Evolutionary conservation across 805 yeast species (phyloP), one percentile per base, ranked within the genome.

Genomic region (Maudiozyma barnettii): DNA sequence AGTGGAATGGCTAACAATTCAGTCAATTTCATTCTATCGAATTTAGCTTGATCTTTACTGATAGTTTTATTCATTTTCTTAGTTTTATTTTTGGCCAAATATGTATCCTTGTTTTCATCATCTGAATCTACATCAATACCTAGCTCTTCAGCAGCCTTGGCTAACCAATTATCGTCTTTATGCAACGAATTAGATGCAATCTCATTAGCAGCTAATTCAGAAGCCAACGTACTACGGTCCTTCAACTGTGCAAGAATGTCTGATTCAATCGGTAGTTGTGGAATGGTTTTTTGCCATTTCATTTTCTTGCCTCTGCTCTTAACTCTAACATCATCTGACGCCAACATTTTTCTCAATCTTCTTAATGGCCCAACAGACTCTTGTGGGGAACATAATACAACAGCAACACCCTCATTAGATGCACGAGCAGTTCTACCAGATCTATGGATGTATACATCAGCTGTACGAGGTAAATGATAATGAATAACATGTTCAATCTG

Each of bases 361-460:
- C 79, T 75, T 51, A 90, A 71, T 0, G 98, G 90, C 0, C 96
- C 96, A 48, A 88, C 75, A 0, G 95, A 88, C 61, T 93, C 99
- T 50, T 85, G 89, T 14, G 97, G 96, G 4, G 95, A 85, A 59
- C 96, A 88, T 46, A 93, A 71, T 78, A 89, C 81, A 44, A 93
- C 82, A 2, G 96, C 84, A n/a, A 93, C 96, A 72, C 99, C 99
- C 61, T 86, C 91, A 33, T 65, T 65, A 0, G 91, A 93, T 1
- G 95, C 97, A 72, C 99, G 83, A 0, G 95, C 98, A n/a, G 99
- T 93, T 76, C 99, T 81, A 51, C 99, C 99, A 1, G 96, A 86
- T 64, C 99, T 77, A 67, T 93, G 99, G 55, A 93, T 82, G 61
- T 93, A 93, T 44, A 88, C 81, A 60, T 93, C 99, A 0, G 97